Base-by-base conservation (phyloP, 371 early-diverging fungal species). In the Quaeritorhiza haematococci region DNA sequence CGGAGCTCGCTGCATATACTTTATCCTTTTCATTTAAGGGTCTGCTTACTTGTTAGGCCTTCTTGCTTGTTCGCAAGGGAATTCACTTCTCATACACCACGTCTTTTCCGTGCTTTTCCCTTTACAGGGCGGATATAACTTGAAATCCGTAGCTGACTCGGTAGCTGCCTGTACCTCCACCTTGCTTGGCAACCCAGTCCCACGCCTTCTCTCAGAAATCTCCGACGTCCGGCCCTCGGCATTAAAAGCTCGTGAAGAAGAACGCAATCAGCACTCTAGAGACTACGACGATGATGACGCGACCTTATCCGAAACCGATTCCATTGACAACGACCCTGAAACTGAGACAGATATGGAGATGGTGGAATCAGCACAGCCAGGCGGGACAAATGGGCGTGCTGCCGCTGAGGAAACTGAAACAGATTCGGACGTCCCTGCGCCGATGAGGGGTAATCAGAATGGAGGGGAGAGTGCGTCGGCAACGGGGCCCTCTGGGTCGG, bases 111-210 rank as follows among this genome's bases (percentile, higher is more conserved):
- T 7, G 5, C 54, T 44, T 6, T 21, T 27, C 3, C 38, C 4
- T 51, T 15, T 48, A 6, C 5, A 76, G 73, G 90, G 95, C 28
- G 95, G 94, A 0, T 92, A 94, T 56, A 84, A 90, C 55, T 58
- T 91, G 27, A 76, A 85, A 8, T 83, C 88, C 0, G 82, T 88
- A 44, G 74, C 91, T 0, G 67, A 82, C 13, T 91, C 90, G 6
- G 87, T 89, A 1, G 58, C 84, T 23, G 91, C 86, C 0, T 91
- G 92, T 56, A 79, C 83, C 59, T 75, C 80, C 53, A 85, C 86
- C 0, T 71, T 95, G 23, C 65, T 90, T 3, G 87, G 86, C 3
- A 76, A 80, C 44, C 66, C 83, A 2, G 77, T 79, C 7, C 29
- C 53, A 7, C 52, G 21, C n/a, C 46, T 45, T 21, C 10, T 6